A percentile compares a stretch with the other conserved stretches of the same genome.
Evolutionary conservation across 805 yeast species (phyloP).

Genomic region (Priceomyces carsonii): DNA sequence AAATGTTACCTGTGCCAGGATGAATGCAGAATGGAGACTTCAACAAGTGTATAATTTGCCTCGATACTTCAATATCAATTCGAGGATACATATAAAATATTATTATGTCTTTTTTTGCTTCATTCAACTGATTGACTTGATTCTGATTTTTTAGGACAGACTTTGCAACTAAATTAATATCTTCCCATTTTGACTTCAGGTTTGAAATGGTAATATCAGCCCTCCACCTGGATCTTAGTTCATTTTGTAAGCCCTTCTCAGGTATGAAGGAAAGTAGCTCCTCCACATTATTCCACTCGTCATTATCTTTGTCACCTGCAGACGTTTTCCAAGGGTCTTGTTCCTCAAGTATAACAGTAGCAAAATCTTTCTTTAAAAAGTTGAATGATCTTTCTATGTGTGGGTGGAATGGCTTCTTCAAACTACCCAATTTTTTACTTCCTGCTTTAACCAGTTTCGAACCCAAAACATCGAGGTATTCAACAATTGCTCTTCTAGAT

Average conservation of each 20-base stretch:
- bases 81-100: conserved; percentile 85
- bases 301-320: conserved; percentile 36
- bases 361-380: conserved; percentile 62
- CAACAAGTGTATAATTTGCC: conserved; percentile 84
- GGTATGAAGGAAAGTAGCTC: conserved; percentile 64
- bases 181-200: conserved; percentile 75
- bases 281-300: conserved; percentile 47
- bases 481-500: conserved; percentile 75
- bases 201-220: conserved; percentile 32
- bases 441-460: conserved; percentile 32
- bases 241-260: conserved; percentile 55
- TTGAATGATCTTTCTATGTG: conserved; percentile 76
- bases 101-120: conserved; percentile 79
- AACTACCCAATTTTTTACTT: conserved; percentile 51
- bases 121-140: conserved; percentile 54
- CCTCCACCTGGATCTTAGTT: conserved; percentile 61
- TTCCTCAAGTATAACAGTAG: conserved; percentile 64
- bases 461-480: conserved; percentile 75
- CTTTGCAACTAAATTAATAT: conserved; percentile 57
- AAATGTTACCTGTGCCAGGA: conserved; percentile 92
- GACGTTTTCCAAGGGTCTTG: conserved; percentile 80
- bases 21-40: conserved; percentile 97
- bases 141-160: conserved; percentile 43
- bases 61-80: conserved; percentile 89
- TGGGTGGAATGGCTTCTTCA: conserved; percentile 88